Evolutionary conservation across 2,329 filamentous ascomycete species (phyloP), one percentile per base, ranked within the genome.

Genomic region (Huntiella savannae): DNA sequence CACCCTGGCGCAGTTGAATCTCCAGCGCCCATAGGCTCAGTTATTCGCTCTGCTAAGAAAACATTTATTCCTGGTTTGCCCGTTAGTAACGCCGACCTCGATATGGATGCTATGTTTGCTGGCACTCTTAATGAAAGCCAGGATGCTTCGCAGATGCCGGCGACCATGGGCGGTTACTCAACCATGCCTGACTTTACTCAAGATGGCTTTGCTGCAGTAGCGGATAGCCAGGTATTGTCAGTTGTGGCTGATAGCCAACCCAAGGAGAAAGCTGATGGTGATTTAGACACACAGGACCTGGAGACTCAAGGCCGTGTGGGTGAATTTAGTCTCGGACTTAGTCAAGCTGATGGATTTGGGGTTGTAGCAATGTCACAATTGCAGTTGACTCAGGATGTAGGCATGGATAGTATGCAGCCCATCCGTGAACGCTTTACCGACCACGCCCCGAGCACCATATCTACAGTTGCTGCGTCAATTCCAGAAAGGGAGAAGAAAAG

Each of bases 21-120:
- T 2, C 57, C 60, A 6, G 76, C 73, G 13, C 71, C 70, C 2
- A 64, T 61, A n/a, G 73, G 68, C 12, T 81, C 77, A 0, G 73
- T 79, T 2, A 58, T 80, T n/a, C 72, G 77, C 36, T 81, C 77
- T 3, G 76, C 76, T 2, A 77, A 71, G 49, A 82, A 81, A 60
- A 71, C 66, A 0, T 79, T 80, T 53, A 80, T 84, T 49, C 80
- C 79, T 3, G 78, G 77, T 1, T 62, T 84, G 15, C 73, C 77
- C 2, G 67, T 78, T 3, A 60, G 68, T 16, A 68, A 74, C 16
- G 75, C 74, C 33, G 76, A 75, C 2, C 63, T 93, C 37, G 82
- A 84, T 7, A 68, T 94, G 39, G 92, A 85, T 0, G 87, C 94
- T 55, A 88, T 91, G 51, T 95, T 94, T 57, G 82, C 82, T 4